Conservation (phyloP, 2,329 filamentous ascomycete genomes). For the Ophiostoma triangulosporum region DNA sequence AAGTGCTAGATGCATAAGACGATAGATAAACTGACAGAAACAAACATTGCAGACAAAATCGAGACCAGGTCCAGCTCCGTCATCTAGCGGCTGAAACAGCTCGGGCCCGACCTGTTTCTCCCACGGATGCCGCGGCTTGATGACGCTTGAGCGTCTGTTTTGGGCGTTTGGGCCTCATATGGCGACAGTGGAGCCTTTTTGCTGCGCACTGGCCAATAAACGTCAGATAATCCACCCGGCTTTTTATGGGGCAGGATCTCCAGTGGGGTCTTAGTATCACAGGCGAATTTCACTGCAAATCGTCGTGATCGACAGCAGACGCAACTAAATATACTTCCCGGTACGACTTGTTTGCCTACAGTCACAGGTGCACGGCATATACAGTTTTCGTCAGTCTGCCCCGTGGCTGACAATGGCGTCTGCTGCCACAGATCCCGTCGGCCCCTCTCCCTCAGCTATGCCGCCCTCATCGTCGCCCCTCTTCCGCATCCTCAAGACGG, state of each 20-base stretch:
- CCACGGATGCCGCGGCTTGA: background rate
- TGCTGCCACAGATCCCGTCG: background rate
- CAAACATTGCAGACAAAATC: background rate
- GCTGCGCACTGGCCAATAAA: too few relatives aligned
- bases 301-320: background rate
- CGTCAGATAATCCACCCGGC: background rate
- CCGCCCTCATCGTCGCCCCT: constrained; percentile 4
- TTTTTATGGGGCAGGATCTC: too few relatives aligned
- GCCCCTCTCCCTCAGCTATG: background rate
- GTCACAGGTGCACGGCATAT: background rate
- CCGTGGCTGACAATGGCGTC: constrained; percentile 1
- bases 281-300: background rate
- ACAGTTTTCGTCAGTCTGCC: background rate
- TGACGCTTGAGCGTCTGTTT: background rate
- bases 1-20: background rate
- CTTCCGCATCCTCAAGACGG: constrained; percentile 11
- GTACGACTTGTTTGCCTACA: background rate
- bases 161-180: background rate
- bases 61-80: too few relatives aligned
- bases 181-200: too few relatives aligned
- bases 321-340: too few relatives aligned
- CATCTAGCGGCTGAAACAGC: background rate
- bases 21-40: background rate
- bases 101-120: background rate
- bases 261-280: background rate